A percentile compares a stretch with the other conserved stretches of the same genome.
These are phyloP conservation scores for Strobilomyces confusus DNA, from an alignment of 768 basidiomycete species.

Conservation along the genomic window DNA sequence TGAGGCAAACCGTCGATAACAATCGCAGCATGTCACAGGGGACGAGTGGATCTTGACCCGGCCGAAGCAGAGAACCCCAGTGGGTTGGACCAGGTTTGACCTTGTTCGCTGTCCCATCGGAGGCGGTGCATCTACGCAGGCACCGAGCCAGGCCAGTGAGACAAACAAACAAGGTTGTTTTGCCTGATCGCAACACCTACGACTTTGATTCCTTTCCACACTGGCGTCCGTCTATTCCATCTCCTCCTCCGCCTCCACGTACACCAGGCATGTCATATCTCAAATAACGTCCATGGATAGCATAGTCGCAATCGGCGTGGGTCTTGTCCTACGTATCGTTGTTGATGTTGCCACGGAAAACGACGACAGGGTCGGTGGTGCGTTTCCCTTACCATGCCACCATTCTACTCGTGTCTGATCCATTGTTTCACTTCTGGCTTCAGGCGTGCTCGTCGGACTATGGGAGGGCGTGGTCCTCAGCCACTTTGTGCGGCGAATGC, in stretches of 20 bases:
- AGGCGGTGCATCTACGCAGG: too few species aligned
- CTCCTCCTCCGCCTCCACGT: slow-evolving; percentile 23
- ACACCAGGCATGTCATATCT: slow-evolving; percentile 27
- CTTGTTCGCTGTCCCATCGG: too few species aligned
- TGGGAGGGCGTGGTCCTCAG: slow-evolving; percentile 77
- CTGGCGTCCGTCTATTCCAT: slow-evolving; percentile 30
- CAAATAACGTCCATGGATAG: slow-evolving; percentile 55
- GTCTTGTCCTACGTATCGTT: slow-evolving; percentile 61
- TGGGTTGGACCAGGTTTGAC: too few species aligned
- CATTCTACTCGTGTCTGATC: neutral
- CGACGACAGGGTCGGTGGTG: slow-evolving; percentile 30
- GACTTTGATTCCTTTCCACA: slow-evolving; percentile 5
- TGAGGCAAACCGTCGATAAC: too few species aligned
- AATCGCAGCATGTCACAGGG: too few species aligned
- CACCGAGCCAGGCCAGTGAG: too few species aligned
- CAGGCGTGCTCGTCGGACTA: slow-evolving; percentile 65
- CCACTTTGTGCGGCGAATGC: slow-evolving; percentile 67
- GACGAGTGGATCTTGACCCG: too few species aligned
- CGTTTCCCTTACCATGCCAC: slow-evolving; percentile 4
- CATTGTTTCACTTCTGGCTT: slow-evolving; percentile 16
- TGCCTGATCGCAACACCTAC: slow-evolving; percentile 1
- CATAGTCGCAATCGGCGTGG: slow-evolving; percentile 62
- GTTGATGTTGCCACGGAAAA: slow-evolving; percentile 45
- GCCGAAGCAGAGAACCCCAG: too few species aligned
- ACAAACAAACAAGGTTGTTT: slow-evolving; percentile 21